Conservation (phyloP, 768 basidiomycete species). For the Peribolospora baueri region DNA sequence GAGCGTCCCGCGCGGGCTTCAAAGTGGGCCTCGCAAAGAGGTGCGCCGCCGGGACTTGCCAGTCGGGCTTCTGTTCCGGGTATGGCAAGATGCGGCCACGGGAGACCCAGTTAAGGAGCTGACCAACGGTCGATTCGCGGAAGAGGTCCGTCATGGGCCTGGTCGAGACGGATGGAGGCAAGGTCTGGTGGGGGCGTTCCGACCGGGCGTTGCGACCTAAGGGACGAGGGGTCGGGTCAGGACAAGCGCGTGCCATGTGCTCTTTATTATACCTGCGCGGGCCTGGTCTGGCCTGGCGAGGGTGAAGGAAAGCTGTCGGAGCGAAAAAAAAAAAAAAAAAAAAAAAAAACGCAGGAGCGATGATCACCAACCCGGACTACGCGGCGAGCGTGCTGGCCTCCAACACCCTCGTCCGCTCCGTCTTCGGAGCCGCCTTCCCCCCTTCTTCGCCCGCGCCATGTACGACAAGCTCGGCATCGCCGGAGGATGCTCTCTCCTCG, state of each 20-base stretch:
- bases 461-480: conserved; percentile 17
- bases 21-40: background rate
- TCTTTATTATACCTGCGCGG: no score
- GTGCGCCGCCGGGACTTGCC: conserved; percentile 4
- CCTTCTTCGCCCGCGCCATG: conserved; percentile 16
- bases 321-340: no score
- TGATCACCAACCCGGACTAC: conserved; percentile 11
- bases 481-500: conserved; percentile 17
- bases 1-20: no score
- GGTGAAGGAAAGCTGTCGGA: no score
- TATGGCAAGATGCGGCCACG: conserved; percentile 8
- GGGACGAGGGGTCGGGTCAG: no score
- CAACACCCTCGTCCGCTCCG: conserved; percentile 19
- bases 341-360: no score
- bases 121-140: conserved; percentile 10
- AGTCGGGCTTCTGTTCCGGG: conserved; percentile 11
- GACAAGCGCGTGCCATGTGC: no score
- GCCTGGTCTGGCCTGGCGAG: no score
- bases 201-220: no score
- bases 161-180: no score
- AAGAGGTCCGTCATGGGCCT: conserved; percentile 4
- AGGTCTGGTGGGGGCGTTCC: no score
- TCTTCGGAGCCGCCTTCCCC: conserved; percentile 14
- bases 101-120: conserved; percentile 7
- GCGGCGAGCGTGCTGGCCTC: conserved; percentile 19